Evolutionary conservation across 192 early-diverging fungal genomes (phyloP), one percentile per base, ranked within the genome.

Genomic region (Hyaloraphidium curvatum): DNA sequence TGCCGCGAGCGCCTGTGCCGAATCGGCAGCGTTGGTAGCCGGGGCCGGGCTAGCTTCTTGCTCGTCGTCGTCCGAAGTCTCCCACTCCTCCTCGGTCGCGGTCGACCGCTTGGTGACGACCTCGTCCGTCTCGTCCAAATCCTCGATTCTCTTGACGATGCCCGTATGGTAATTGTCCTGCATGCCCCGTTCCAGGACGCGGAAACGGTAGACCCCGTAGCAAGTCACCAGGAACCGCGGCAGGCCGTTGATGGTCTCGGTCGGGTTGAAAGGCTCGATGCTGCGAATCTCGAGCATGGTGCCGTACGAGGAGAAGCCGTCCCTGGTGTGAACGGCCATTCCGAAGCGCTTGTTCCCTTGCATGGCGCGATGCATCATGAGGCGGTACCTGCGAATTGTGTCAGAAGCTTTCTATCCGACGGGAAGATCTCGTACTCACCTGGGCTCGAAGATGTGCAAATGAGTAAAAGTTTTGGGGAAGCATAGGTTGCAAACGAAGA

Each of bases 391-490:
- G 23, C 17, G 43, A 14, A 22, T 9, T 25, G 5, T 11, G 43
- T 21, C 17, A 48, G 43, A 48, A 48, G 25, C 9, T 11, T 14
- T 11, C 11, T 17, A 37, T 17, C 35, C 11, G 11, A 37, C 35
- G 25, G 23, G 25, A 48, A 48, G 43, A 48, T 11, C 43, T 5
- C 23, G 19, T 11, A 5, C 43, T 48, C 19, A 48, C 43, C 43
- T 48, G 13, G 74, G 77, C 50, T 82, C 80, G 53, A 77, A 80
- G 28, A 82, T 57, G 51, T 80, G 69, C 28, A 82, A 64, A 27
- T 65, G 75, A 40, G 69, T 73, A 1, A 72, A 75, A 43, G 71
- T 68, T 17, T 64, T 61, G 16, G 80, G 80, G 23, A 79, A 71
- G 13, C 73, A 62, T 25, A 80, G 62, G 0, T 65, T 64, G 57